phyloP scores from a whole-genome alignment of 768 basidiomycete species.

The Naganishia antarctica region DNA sequence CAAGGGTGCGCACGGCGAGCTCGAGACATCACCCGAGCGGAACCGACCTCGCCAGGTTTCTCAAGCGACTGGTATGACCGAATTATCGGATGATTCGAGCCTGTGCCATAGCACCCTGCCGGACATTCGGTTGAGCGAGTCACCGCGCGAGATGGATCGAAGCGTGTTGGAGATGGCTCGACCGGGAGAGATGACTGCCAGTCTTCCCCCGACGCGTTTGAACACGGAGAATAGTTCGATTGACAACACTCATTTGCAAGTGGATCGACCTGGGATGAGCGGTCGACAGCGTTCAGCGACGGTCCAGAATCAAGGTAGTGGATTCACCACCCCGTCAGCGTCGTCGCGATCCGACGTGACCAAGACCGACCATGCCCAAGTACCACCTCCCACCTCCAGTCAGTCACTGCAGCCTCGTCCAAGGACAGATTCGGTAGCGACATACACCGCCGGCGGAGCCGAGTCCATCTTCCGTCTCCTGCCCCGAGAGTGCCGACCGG shows the following conservation, averaged over 20 bases:
- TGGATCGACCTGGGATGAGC: background rate
- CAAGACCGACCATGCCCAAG: background rate
- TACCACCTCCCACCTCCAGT: constrained; percentile 9
- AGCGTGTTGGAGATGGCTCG: constrained; percentile 72
- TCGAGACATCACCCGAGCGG: background rate
- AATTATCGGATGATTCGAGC: constrained; percentile 18
- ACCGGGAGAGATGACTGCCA: constrained; percentile 69
- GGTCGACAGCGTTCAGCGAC: constrained; percentile 24
- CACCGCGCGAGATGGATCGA: constrained; percentile 59
- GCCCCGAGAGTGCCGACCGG: constrained; percentile 84
- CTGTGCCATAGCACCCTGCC: constrained; percentile 12
- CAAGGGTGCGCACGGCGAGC: background rate
- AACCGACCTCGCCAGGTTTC: constrained; percentile 24
- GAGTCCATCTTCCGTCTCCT: constrained; percentile 95
- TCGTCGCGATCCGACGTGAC: background rate
- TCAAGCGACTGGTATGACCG: constrained; percentile 29
- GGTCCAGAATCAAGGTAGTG: background rate
- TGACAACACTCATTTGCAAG: constrained; percentile 11
- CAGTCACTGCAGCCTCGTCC: constrained; percentile 17
- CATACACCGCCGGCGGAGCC: constrained; percentile 66
- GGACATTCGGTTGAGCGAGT: constrained; percentile 48
- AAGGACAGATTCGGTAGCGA: constrained; percentile 43
- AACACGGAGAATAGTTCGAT: constrained; percentile 26
- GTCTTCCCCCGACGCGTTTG: constrained; percentile 50
- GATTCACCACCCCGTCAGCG: background rate